Evolutionary conservation across 2,329 filamentous ascomycete genomes (phyloP), one percentile per base, ranked within the genome.

Genomic region (Pseudogymnoascus sp.): DNA sequence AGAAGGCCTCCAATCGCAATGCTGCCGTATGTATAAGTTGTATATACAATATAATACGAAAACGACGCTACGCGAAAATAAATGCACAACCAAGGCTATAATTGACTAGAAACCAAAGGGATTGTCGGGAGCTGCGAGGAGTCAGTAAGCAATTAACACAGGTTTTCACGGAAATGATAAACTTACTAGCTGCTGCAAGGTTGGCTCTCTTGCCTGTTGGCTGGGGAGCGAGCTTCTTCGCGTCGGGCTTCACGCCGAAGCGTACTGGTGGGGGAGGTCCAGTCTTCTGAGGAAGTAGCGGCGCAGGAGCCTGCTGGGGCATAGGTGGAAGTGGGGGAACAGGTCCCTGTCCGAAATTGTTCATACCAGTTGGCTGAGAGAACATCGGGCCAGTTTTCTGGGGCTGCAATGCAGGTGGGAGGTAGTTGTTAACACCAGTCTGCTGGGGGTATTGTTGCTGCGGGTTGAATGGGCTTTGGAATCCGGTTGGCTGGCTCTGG

Each of bases 171-270:
- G 53, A 59, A 64, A 53, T 34, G 64, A 11, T 12, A 12, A 34
- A 93, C 93, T 89, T 88, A 97, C 93, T 99, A 72, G 95, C 95
- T 85, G 96, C 90, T 61, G 90, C 83, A 69, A 99, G 82, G 75
- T 97, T 97, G 63, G 95, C 95, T 79, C 90, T 87, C 70, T 89
- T 82, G 67, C 95, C 95, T 5, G 95, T 99, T 28, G 91, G 84
- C 78, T 97, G 95, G 31, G 93, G 87, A 65, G 84, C 82, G 70
- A 97, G 78, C 75, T 90, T 95, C 77, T 92, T 91, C 31, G 86
- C 79, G 59, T 87, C 85, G 28, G 81, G 79, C 63, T 84, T 82
- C 37, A 96, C 87, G 40, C 95, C 95, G 74, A 99, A 99, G 65
- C 91, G 85, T 16, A 99, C 88, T 23, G 91, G 86, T 53, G 95